Evolutionary conservation across 176 grass and related monocot species (phyloP).

Genomic region (Ensete glaucum): DNA sequence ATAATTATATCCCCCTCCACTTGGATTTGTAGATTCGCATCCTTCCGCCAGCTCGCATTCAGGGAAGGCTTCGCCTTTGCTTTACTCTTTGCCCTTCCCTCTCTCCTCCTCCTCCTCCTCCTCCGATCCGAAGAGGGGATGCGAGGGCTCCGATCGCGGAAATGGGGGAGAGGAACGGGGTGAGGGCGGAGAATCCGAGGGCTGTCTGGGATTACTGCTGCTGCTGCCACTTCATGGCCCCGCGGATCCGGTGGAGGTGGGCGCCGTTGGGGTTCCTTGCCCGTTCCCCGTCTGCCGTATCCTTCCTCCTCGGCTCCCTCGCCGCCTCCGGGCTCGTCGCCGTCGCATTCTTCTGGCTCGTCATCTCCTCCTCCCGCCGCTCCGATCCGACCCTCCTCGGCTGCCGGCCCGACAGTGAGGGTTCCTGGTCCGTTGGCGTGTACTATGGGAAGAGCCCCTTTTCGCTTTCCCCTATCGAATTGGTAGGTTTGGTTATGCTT

Average conservation of each 20-base stretch:
- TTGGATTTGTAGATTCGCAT: neutral
- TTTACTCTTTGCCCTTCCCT: neutral
- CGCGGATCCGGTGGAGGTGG: neutral
- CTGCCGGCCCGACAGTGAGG: constrained; percentile 78
- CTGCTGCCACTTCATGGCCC: neutral
- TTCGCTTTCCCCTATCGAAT: constrained; percentile 76
- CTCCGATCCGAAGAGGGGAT: neutral
- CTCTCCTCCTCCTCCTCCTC: neutral
- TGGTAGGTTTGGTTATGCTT: constrained; percentile 34
- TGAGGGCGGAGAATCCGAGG: neutral
- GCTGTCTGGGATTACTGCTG: neutral
- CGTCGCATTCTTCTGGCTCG: constrained; percentile 62
- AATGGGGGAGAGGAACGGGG: constrained; percentile 5
- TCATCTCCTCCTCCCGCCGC: constrained; percentile 65
- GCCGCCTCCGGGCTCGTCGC: constrained; percentile 41
- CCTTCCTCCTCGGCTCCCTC: constrained; percentile 35
- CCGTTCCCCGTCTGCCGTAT: constrained; percentile 32
- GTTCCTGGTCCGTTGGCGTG: constrained; percentile 81
- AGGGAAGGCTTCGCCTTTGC: neutral
- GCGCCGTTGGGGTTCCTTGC: neutral
- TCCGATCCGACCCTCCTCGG: constrained; percentile 32
- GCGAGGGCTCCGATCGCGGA: neutral
- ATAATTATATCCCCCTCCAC: neutral
- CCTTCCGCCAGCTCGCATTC: neutral
- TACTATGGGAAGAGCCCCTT: constrained; percentile 85